Conservation (phyloP, 495 filamentous ascomycete genomes). For the Lasiosphaeria miniovina region DNA sequence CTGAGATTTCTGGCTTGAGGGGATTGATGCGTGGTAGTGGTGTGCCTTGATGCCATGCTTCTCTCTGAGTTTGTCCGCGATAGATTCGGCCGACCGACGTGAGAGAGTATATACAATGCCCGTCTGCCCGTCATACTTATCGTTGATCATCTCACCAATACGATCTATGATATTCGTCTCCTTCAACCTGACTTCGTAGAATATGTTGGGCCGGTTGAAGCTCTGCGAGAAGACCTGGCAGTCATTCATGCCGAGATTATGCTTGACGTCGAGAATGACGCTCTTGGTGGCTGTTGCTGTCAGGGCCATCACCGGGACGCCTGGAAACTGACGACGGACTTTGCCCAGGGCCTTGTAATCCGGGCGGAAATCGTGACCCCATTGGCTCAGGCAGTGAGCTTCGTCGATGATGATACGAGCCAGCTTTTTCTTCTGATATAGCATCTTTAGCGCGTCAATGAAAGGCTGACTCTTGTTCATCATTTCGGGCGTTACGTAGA, state of each 20-base stretch:
- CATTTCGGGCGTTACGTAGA: slow-evolving; percentile 98
- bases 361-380: slow-evolving; percentile 97
- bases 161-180: slow-evolving; percentile 52
- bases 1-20: slow-evolving; percentile 55
- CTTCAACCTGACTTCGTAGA: slow-evolving; percentile 72
- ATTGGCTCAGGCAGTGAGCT: slow-evolving; percentile 97
- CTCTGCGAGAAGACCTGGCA: slow-evolving; percentile 82
- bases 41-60: slow-evolving; percentile 65
- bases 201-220: slow-evolving; percentile 91
- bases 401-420: slow-evolving; percentile 96
- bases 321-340: slow-evolving; percentile 63
- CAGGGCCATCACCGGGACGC: slow-evolving; percentile 86
- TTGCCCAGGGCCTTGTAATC: slow-evolving; percentile 87
- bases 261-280: slow-evolving; percentile 84
- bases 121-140: slow-evolving; percentile 62
- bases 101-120: slow-evolving; percentile 95
- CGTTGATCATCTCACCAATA: slow-evolving; percentile 70
- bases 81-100: slow-evolving; percentile 73
- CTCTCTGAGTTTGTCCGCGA: slow-evolving; percentile 63
- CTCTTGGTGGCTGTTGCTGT: slow-evolving; percentile 94
- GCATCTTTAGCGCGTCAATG: slow-evolving; percentile 53
- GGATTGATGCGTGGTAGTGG: slow-evolving; percentile 84
- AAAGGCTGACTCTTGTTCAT: slow-evolving; percentile 71
- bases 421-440: slow-evolving; percentile 65
- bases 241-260: slow-evolving; percentile 74